Percentiles rank a stretch among this genome's conserved stretches.
These are phyloP conservation scores for Penicillium sp. DNA, from an alignment of 2,329 filamentous ascomycete species.

Conservation along the genomic window DNA sequence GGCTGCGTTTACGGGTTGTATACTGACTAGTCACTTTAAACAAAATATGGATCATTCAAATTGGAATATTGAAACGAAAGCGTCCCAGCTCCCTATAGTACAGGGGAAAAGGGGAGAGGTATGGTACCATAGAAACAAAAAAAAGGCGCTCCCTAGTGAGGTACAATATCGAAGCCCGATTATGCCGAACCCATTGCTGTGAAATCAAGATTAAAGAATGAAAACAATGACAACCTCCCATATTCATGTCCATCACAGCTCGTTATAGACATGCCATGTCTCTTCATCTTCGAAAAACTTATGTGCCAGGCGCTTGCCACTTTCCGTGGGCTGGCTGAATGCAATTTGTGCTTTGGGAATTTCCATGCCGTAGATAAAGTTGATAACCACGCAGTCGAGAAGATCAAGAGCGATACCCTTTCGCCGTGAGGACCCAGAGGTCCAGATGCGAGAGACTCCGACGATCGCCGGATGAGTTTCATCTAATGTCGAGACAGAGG, in stretches of 20 bases:
- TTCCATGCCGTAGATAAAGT: constrained; percentile 55
- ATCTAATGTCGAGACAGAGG: constrained; percentile 47
- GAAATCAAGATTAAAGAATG: background rate
- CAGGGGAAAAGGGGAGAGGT: constrained; percentile 2
- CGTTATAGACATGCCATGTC: constrained; percentile 59
- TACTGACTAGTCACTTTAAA: no score
- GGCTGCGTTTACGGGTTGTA: constrained; percentile 1
- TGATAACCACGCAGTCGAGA: constrained; percentile 53
- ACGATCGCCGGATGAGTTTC: constrained; percentile 50
- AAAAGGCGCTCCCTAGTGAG: constrained; percentile 1
- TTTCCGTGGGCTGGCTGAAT: constrained; percentile 64
- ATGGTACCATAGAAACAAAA: constrained; percentile 6
- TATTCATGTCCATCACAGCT: constrained; percentile 31
- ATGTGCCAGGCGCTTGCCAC: constrained; percentile 55
- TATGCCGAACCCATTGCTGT: constrained; percentile 4
- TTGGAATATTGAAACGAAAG: constrained; percentile 2
- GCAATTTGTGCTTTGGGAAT: constrained; percentile 56
- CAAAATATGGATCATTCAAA: background rate
- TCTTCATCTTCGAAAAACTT: constrained; percentile 55
- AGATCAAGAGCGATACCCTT: constrained; percentile 57
- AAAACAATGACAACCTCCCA: background rate
- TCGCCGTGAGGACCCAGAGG: constrained; percentile 53
- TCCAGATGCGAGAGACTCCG: constrained; percentile 65
- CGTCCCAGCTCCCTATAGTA: constrained; percentile 5
- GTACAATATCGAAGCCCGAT: background rate